Base-by-base conservation (phyloP, 2,329 filamentous ascomycete genomes). In the Zalaria obscura region DNA sequence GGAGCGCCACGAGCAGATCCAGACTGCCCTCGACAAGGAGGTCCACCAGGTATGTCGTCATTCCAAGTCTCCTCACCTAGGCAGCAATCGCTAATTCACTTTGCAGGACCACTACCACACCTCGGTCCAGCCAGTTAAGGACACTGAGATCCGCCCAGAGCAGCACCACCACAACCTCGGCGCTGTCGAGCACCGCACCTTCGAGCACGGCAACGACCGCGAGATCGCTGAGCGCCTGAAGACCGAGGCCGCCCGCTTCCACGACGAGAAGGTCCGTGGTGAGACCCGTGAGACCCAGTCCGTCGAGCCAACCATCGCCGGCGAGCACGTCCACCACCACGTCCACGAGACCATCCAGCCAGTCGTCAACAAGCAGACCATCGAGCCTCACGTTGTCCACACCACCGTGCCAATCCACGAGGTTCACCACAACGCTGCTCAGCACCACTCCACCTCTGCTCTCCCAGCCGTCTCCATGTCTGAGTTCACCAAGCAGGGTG, bases 331-430 rank as follows among this genome's bases (percentile, higher is more conserved):
- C 11, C 76, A 80, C 55, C 76, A 80, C 55, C 74, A 72, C 50
- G 69, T 81, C 3, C 76, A 81, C 47, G 78, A 83, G 57, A 76
- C 73, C 27, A 72, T 85, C 38, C 78, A 85, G 56, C 80, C 80
- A 0, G 70, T 85, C 1, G 66, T 86, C 31, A 68, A 85, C 39
- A 83, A 82, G 55, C 50, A 84, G 49, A 75, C 72, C 1, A 65
- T 84, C 27, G 73, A 81, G 48, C 78, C 78, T 2, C 68, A 75
- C 10, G 53, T 85, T 3, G 67, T 83, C 1, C 82, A 86, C 64
- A 84, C 76, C 25, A 83, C 78, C 1, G 67, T 81, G 0, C 81
- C 80, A 0, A 70, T 86, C 35, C 80, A 85, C 48, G 81, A 86
- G 61, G 71, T 73, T 2, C 80, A 85, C 54, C 76, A 83, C 51